Conservation (phyloP, 2,329 filamentous ascomycete genomes). For the Pseudogymnoascus sp. region DNA sequence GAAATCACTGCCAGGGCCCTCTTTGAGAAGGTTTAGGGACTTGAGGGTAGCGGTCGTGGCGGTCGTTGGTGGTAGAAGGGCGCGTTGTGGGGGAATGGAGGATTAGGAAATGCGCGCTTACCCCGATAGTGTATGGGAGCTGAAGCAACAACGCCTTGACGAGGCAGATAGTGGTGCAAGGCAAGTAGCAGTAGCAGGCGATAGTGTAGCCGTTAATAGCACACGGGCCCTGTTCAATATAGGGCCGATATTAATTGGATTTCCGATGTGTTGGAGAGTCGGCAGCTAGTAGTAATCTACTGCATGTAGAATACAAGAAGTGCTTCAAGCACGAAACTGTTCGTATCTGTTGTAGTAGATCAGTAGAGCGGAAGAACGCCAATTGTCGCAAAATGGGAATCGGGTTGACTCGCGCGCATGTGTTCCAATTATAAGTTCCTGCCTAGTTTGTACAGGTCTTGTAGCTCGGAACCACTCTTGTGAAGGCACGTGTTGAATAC, state of each 20-base stretch:
- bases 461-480: not conserved
- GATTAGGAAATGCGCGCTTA: not conserved
- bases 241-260: not conserved
- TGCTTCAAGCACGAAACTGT: not conserved
- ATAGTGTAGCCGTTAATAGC: not conserved
- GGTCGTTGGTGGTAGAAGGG: not conserved
- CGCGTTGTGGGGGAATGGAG: not conserved
- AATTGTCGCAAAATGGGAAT: not conserved
- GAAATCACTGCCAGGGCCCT: not conserved
- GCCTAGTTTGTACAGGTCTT: not conserved
- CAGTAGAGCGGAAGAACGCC: not conserved
- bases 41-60: not conserved
- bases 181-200: not conserved
- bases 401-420: not conserved
- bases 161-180: not conserved
- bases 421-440: conserved; percentile 1
- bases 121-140: not conserved
- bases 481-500: not conserved
- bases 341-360: not conserved
- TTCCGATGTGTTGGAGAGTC: not conserved
- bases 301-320: not conserved
- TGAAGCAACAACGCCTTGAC: not conserved
- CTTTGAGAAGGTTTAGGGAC: not conserved
- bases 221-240: not conserved
- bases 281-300: not conserved